Conservation (phyloP, 2,329 filamentous ascomycete species). For the Aspergillus sp. region DNA sequence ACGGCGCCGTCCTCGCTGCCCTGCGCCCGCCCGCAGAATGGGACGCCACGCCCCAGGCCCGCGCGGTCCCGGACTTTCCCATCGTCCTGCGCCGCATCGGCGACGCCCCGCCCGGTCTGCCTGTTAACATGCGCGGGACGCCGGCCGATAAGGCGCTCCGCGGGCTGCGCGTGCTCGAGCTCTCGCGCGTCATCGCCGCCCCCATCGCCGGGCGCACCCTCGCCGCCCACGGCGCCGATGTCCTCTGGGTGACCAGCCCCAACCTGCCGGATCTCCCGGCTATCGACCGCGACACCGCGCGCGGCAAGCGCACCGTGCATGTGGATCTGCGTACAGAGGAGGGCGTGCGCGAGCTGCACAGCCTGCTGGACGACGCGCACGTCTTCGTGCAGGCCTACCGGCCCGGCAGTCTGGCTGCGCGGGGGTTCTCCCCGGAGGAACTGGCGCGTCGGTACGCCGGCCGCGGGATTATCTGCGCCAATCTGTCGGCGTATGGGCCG, state of each 20-base stretch:
- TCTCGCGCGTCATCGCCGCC: constrained; percentile 40
- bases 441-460: constrained; percentile 39
- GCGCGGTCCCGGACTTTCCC: constrained; percentile 45
- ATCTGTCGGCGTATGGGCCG: constrained; percentile 53
- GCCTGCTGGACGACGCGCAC: constrained; percentile 36
- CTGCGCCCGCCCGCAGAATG: constrained; percentile 52
- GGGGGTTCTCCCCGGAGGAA: constrained; percentile 41
- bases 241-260: constrained; percentile 39
- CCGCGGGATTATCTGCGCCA: constrained; percentile 48
- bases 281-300: constrained; percentile 35
- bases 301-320: constrained; percentile 37
- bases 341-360: constrained; percentile 24
- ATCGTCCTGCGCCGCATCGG: constrained; percentile 42
- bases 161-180: constrained; percentile 40
- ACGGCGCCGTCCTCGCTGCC: constrained; percentile 48
- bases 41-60: constrained; percentile 50
- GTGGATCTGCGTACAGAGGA: constrained; percentile 30
- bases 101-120: constrained; percentile 8
- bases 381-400: constrained; percentile 49
- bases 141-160: constrained; percentile 32
- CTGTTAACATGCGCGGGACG: background rate
- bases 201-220: constrained; percentile 37
- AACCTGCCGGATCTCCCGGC: constrained; percentile 33
- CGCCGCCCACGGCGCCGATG: constrained; percentile 40
- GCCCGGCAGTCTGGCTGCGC: constrained; percentile 45